Conservation (phyloP, 2,329 filamentous ascomycete species). For the Rhinocladiella mackenziei region DNA sequence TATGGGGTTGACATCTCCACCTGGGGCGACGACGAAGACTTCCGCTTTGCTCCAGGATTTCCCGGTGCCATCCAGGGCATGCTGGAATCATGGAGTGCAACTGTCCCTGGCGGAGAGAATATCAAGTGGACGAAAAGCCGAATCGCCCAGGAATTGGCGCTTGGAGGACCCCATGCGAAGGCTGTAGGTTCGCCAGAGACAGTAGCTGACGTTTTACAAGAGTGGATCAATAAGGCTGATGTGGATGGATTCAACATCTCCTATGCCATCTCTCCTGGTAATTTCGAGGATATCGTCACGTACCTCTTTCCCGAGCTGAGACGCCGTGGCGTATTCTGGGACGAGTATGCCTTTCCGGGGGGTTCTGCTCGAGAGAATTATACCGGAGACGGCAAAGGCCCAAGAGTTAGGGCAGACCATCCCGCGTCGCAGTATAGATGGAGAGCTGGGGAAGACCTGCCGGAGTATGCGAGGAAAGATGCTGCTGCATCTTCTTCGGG, state of each 20-base stretch:
- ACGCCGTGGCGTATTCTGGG: slow-evolving; percentile 38
- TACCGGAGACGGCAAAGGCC: neutral
- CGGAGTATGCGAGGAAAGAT: too few species aligned
- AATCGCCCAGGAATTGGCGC: slow-evolving; percentile 44
- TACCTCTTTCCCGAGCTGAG: slow-evolving; percentile 47
- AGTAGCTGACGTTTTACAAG: slow-evolving; percentile 64
- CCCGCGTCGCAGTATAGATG: slow-evolving; percentile 2
- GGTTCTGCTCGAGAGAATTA: slow-evolving; percentile 6
- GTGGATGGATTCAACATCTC: slow-evolving; percentile 67
- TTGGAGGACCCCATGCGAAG: slow-evolving; percentile 48
- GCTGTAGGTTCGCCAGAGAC: slow-evolving; percentile 55
- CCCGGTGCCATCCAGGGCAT: slow-evolving; percentile 40
- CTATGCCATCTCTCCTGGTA: slow-evolving; percentile 47
- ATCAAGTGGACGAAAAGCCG: slow-evolving; percentile 38
- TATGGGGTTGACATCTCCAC: slow-evolving; percentile 57
- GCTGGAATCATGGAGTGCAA: slow-evolving; percentile 34
- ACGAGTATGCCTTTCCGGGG: slow-evolving; percentile 3
- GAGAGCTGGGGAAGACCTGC: too few species aligned
- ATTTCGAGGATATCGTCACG: slow-evolving; percentile 50
- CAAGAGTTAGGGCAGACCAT: slow-evolving; percentile 7
- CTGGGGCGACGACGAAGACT: slow-evolving; percentile 55
- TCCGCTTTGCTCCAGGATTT: slow-evolving; percentile 39
- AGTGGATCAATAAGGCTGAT: slow-evolving; percentile 64
- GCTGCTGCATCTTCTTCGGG: too few species aligned
- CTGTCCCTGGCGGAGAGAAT: slow-evolving; percentile 35